Conservation (phyloP, 2,329 filamentous ascomycete genomes). For the Tricladium varicosporioides region DNA sequence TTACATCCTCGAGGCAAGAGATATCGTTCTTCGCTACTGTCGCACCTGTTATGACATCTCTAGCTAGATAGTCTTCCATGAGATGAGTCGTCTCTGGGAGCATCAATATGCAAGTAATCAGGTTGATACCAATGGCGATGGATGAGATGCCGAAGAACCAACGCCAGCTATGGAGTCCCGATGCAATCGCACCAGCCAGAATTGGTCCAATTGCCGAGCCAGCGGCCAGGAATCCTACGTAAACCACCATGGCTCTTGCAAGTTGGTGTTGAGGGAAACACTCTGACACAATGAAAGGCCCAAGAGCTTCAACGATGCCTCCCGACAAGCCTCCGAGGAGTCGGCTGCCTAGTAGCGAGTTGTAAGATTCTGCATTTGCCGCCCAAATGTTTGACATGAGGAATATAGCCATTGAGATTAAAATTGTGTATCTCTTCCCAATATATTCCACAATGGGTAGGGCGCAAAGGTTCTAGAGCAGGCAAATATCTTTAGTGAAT, state of each 20-base stretch:
- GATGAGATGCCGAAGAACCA: constrained; percentile 22
- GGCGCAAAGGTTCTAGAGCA: constrained; percentile 18
- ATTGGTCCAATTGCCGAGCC: constrained; percentile 20
- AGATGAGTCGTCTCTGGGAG: constrained; percentile 20
- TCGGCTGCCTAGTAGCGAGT: constrained; percentile 10
- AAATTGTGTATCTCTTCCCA: constrained; percentile 26
- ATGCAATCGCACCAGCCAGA: constrained; percentile 13
- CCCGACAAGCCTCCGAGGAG: constrained; percentile 18
- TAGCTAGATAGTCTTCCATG: background rate
- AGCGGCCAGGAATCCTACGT: constrained; percentile 8
- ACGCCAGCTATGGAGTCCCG: constrained; percentile 15
- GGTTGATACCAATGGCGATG: constrained; percentile 17
- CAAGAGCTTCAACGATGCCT: constrained; percentile 21
- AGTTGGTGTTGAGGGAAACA: constrained; percentile 19
- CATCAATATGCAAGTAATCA: constrained; percentile 19
- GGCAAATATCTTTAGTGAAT: background rate
- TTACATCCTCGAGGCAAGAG: background rate
- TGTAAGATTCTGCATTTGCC: constrained; percentile 15
- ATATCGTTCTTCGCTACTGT: background rate
- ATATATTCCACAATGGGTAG: constrained; percentile 16
- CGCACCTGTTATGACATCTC: background rate
- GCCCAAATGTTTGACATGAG: constrained; percentile 19
- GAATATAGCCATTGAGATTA: constrained; percentile 21
- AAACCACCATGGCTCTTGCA: constrained; percentile 20
- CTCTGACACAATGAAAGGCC: constrained; percentile 21